Conservation (phyloP, 2,329 filamentous ascomycete species). For the Pseudocercospora ulei region DNA sequence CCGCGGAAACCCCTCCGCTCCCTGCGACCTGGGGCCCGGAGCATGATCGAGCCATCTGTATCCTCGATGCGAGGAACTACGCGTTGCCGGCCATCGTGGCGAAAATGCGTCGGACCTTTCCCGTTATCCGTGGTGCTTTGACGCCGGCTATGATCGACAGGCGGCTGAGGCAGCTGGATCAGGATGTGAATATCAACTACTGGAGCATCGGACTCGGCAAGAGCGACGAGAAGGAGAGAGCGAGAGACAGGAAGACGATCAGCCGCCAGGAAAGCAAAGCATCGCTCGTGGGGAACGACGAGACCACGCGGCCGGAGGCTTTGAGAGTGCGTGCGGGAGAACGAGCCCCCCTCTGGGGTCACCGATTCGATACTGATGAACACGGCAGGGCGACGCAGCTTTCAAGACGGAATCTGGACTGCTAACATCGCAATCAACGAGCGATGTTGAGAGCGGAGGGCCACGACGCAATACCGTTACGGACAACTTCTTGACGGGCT, state of each 20-base stretch:
- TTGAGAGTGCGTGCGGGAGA: constrained; percentile 6
- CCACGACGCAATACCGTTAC: background rate
- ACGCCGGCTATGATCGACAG: constrained; percentile 33
- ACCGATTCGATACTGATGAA: no score
- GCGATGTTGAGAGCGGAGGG: constrained; percentile 1
- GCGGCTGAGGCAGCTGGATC: constrained; percentile 32
- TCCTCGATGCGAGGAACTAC: constrained; percentile 31
- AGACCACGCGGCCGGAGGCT: background rate
- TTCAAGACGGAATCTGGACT: background rate
- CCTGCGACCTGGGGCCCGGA: constrained; percentile 28
- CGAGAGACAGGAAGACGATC: background rate
- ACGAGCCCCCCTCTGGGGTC: no score
- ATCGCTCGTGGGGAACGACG: background rate
- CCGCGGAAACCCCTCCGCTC: constrained; percentile 26
- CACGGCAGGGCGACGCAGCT: background rate
- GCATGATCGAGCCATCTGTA: constrained; percentile 34
- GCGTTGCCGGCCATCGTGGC: constrained; percentile 27
- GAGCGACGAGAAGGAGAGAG: constrained; percentile 10
- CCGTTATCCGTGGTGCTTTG: constrained; percentile 26
- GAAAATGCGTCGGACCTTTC: constrained; percentile 30
- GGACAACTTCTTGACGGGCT: constrained; percentile 6
- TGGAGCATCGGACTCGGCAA: constrained; percentile 20
- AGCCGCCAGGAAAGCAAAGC: constrained; percentile 7
- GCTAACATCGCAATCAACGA: background rate
- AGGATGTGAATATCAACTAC: constrained; percentile 31